Evolutionary conservation across 2,329 filamentous ascomycete species (phyloP).

Genomic region (Microcyclospora tardicrescens): DNA sequence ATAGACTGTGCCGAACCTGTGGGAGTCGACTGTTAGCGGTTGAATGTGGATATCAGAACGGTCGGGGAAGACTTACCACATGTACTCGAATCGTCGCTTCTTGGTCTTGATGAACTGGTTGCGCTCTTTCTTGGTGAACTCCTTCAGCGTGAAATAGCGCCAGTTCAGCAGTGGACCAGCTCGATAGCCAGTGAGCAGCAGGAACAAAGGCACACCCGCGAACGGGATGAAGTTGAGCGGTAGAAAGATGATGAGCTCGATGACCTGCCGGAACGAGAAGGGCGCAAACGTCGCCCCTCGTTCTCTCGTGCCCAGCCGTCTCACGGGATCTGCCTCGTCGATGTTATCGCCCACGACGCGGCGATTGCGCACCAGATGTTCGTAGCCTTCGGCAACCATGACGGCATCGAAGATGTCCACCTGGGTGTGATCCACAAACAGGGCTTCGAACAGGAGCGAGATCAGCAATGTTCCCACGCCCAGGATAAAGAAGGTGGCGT

Average conservation of each 20-base stretch:
- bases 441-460: conserved; percentile 41
- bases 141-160: conserved; percentile 73
- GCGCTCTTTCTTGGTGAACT: conserved; percentile 58
- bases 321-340: conserved; percentile 59
- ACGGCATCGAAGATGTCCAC: conserved; percentile 73
- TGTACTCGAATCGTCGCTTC: conserved; percentile 64
- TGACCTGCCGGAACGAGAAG: conserved; percentile 80
- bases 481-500: conserved; percentile 72
- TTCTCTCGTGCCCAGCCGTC: conserved; percentile 71
- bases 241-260: conserved; percentile 57
- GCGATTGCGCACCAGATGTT: conserved; percentile 48
- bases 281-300: conserved; percentile 67
- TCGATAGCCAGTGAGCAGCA: conserved; percentile 75
- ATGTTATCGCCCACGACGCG: conserved; percentile 55
- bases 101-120: conserved; percentile 53
- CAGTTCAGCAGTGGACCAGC: conserved; percentile 83
- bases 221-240: conserved; percentile 78
- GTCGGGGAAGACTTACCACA: conserved; percentile 41
- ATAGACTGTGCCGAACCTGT: conserved; percentile 63
- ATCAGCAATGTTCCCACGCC: conserved; percentile 50
- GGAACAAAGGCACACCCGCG: conserved; percentile 70
- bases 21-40: too few species aligned
- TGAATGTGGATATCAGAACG: too few species aligned
- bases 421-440: conserved; percentile 55
- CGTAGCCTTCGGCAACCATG: conserved; percentile 60